Evolutionary conservation across 2,329 filamentous ascomycete genomes (phyloP).

Genomic region (Arthroderma sp.): DNA sequence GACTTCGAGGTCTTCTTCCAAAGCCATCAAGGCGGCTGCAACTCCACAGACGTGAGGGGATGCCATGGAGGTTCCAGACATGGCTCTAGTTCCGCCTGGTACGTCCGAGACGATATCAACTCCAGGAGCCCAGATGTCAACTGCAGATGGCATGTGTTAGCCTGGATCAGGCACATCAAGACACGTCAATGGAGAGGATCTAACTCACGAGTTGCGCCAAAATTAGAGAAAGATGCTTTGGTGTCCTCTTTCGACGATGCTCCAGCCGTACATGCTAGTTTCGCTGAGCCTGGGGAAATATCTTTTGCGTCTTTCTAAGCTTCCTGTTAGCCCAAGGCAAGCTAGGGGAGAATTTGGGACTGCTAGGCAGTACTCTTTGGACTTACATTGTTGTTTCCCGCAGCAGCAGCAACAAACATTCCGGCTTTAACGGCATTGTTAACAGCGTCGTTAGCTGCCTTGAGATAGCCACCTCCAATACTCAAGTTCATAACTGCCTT

Average conservation of each 20-base stretch:
- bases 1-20: slow-evolving; percentile 35
- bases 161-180: slow-evolving; percentile 24
- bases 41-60: slow-evolving; percentile 38
- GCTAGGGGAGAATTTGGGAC: slow-evolving; percentile 9
- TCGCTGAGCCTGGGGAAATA: slow-evolving; percentile 26
- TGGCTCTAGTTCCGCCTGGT: slow-evolving; percentile 34
- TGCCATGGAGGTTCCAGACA: slow-evolving; percentile 25
- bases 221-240: slow-evolving; percentile 30
- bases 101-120: slow-evolving; percentile 38
- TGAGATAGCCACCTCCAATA: slow-evolving; percentile 23
- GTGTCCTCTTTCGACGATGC: slow-evolving; percentile 21
- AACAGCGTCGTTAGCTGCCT: slow-evolving; percentile 27
- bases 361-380: slow-evolving; percentile 13
- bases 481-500: slow-evolving; percentile 25
- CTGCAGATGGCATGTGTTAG: slow-evolving; percentile 18
- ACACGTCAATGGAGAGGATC: slow-evolving; percentile 11
- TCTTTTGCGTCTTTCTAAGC: slow-evolving; percentile 17
- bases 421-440: slow-evolving; percentile 24
- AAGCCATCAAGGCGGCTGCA: slow-evolving; percentile 37
- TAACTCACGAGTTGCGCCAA: slow-evolving; percentile 21
- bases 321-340: not conserved
- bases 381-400: slow-evolving; percentile 25
- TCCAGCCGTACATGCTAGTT: slow-evolving; percentile 27
- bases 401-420: slow-evolving; percentile 29
- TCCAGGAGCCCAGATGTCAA: slow-evolving; percentile 46